phyloP scores from a whole-genome alignment of 192 early-diverging fungal species.

The Coemansia sp. region DNA sequence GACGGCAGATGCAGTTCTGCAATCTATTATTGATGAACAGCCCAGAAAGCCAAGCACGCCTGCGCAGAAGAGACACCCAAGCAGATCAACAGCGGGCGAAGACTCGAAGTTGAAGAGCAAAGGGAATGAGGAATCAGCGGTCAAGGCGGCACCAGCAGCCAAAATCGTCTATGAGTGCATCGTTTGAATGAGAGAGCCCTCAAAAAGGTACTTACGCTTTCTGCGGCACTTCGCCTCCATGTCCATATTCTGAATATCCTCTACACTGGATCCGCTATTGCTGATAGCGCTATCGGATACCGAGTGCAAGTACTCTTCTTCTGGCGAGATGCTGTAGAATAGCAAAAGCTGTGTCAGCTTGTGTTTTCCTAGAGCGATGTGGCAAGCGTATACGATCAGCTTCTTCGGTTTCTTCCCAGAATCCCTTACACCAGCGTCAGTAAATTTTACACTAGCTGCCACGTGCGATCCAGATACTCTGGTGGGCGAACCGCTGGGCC shows the following conservation, averaged over 20 bases:
- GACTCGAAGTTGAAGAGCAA: too few relatives aligned
- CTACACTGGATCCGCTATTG: not conserved
- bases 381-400: conserved; percentile 43
- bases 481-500: conserved; percentile 41
- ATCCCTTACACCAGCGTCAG: conserved; percentile 33
- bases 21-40: too few relatives aligned
- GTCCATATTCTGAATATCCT: conserved; percentile 10
- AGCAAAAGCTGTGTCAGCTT: conserved; percentile 46
- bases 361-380: conserved; percentile 45
- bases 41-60: too few relatives aligned
- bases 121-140: too few relatives aligned
- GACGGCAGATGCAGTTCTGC: too few relatives aligned
- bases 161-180: conserved; percentile 28
- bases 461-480: conserved; percentile 39
- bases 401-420: conserved; percentile 31
- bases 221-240: conserved; percentile 22
- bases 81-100: too few relatives aligned
- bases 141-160: too few relatives aligned
- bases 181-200: conserved; percentile 21
- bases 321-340: conserved; percentile 34
- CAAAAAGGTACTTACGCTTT: conserved; percentile 37
- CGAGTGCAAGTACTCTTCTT: conserved; percentile 3
- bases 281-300: conserved; percentile 21
- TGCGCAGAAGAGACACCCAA: too few relatives aligned
- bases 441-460: conserved; percentile 21